phyloP scores from a whole-genome alignment of 352 stramenopile species.

The Phytophthora citricola region DNA sequence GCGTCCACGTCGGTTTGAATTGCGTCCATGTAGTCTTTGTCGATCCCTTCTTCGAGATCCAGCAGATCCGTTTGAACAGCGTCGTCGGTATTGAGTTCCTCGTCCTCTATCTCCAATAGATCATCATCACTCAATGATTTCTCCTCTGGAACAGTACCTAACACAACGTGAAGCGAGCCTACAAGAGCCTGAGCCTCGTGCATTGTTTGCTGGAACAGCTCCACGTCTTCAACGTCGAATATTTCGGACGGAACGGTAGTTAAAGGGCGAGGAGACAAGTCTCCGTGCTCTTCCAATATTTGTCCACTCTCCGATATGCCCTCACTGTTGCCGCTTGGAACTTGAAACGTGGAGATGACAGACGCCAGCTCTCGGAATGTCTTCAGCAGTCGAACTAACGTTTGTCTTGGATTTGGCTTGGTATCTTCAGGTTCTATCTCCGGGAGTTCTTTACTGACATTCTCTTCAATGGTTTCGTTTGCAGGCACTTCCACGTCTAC shows the following conservation, averaged over 20 bases:
- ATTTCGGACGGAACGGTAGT: slow-evolving; percentile 8
- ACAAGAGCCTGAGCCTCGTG: slow-evolving; percentile 37
- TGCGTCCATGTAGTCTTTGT: slow-evolving; percentile 3
- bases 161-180: slow-evolving; percentile 34
- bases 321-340: slow-evolving; percentile 10
- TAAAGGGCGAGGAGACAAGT: slow-evolving; percentile 4
- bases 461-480: slow-evolving; percentile 7
- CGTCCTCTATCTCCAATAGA: slow-evolving; percentile 11
- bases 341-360: slow-evolving; percentile 31
- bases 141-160: slow-evolving; percentile 35
- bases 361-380: slow-evolving; percentile 39
- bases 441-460: background rate
- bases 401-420: slow-evolving; percentile 27
- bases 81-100: slow-evolving; percentile 11
- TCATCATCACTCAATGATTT: slow-evolving; percentile 12
- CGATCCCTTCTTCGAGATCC: slow-evolving; percentile 9
- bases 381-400: slow-evolving; percentile 28
- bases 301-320: slow-evolving; percentile 5
- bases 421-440: background rate
- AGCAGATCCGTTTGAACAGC: slow-evolving; percentile 10
- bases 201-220: slow-evolving; percentile 38
- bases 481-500: background rate
- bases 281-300: background rate
- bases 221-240: slow-evolving; percentile 26
- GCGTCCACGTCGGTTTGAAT: slow-evolving; percentile 1